phyloP scores from a whole-genome alignment of 345 rosid genomes.

The Firmiana major region DNA sequence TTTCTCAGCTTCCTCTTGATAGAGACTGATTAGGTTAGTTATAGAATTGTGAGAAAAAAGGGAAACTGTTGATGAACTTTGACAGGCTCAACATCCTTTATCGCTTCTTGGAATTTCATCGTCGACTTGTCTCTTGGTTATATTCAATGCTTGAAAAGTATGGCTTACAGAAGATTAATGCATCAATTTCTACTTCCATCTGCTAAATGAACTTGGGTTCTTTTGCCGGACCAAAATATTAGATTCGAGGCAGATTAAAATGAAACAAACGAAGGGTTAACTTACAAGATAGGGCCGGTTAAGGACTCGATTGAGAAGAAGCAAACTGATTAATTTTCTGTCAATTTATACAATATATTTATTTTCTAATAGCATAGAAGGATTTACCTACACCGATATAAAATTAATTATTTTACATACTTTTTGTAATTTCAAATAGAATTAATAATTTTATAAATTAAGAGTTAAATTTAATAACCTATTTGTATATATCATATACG shows the following conservation, averaged over 20 bases:
- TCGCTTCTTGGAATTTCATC: not conserved
- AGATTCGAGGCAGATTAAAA: not conserved
- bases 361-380: not conserved
- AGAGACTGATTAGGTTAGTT: not conserved
- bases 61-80: not conserved
- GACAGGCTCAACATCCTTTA: not conserved
- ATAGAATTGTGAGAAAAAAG: not conserved
- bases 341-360: not conserved
- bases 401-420: no score
- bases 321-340: not conserved
- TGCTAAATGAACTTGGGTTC: not conserved
- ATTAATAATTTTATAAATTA: no score
- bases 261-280: not conserved
- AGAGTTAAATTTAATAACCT: no score
- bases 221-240: not conserved
- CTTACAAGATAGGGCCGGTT: not conserved
- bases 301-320: no score
- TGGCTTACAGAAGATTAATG: not conserved
- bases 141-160: not conserved
- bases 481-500: no score
- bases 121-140: not conserved
- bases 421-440: no score
- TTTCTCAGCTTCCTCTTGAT: slow-evolving; percentile 30
- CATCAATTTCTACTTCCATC: not conserved
- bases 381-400: no score